Conservation (phyloP, 257 asterid species). For the Anisodus tanguticus region DNA sequence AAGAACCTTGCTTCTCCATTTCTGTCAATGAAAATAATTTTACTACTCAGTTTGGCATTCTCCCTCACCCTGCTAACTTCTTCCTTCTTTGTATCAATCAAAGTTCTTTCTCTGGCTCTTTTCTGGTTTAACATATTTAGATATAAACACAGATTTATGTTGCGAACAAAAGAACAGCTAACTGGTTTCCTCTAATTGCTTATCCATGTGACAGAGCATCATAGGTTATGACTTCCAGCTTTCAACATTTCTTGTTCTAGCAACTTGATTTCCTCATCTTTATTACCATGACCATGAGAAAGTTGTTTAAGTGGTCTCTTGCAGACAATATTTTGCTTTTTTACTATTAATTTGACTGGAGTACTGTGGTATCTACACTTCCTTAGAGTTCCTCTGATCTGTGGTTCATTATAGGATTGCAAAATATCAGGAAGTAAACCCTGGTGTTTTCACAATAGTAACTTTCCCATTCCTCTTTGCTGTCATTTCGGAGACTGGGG, state of each 20-base stretch:
- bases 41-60: slow-evolving; percentile 1
- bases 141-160: background rate
- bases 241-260: background rate
- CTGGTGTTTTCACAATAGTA: slow-evolving; percentile 62
- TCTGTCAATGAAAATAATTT: background rate
- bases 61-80: background rate
- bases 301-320: background rate
- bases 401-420: slow-evolving; percentile 50
- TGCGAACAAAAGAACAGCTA: background rate
- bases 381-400: slow-evolving; percentile 19
- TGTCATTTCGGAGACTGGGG: slow-evolving; percentile 79
- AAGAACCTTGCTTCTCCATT: slow-evolving; percentile 20
- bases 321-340: background rate
- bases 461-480: slow-evolving; percentile 74
- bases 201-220: slow-evolving; percentile 2
- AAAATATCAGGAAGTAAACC: slow-evolving; percentile 70
- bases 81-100: background rate
- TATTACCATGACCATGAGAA: slow-evolving; percentile 16
- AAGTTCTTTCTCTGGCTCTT: background rate
- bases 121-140: slow-evolving; percentile 18
- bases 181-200: slow-evolving; percentile 1
- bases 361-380: slow-evolving; percentile 20
- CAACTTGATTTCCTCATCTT: slow-evolving; percentile 2
- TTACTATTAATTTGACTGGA: slow-evolving; percentile 3
- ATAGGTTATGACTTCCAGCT: slow-evolving; percentile 7